Base-by-base conservation (phyloP, 129 eudicot species). In the Chrysanthemum seticuspe region DNA sequence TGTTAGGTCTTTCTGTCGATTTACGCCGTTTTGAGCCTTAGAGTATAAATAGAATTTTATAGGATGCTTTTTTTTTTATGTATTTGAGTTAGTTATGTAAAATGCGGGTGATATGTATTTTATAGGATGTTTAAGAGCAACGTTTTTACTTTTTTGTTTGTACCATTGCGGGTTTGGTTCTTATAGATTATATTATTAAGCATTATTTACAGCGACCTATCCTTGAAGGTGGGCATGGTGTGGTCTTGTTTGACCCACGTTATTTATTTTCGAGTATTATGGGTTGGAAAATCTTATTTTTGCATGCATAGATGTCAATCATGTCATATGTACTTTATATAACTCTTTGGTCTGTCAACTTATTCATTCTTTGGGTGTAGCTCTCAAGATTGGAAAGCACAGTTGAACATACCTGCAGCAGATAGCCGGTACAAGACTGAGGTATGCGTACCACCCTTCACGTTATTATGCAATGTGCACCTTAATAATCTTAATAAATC, bases 391-490 rank as follows among this genome's bases (percentile, higher is more conserved):
- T 87, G 96, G 90, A 89, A 89, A 75, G 87, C 81, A 4, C 81
- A 76, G 16, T 68, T 89, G 53, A 80, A 69, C 79, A 71, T 84
- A 34, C 96, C 92, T 65, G 83, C 84, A 62, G 72, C 84, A 3
- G 96, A 89, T 73, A 78, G 78, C 65, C 96, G 96, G 29, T 89
- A 68, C 83, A 84, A 19, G 82, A 89, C 92, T 18, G 96, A 89
- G 92, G 96, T 89, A 86, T 72, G 31, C 70, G 69, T 57, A 61
- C 64, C 61, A 50, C 70, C 13, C 9, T 76, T 68, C 27, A 68
- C 64, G 1, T 4, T 31, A 14, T 68, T 47, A 76, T 58, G 74
- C 40, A 34, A 45, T 48, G 4, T 76, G 62, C 63, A 57, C 36
- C 40, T 58, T 19, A 19, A 19, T 19, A 19, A 19, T 19, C 21